Evolutionary conservation across 139 green algal species (phyloP).

Genomic region (Yamagishiella unicocca): DNA sequence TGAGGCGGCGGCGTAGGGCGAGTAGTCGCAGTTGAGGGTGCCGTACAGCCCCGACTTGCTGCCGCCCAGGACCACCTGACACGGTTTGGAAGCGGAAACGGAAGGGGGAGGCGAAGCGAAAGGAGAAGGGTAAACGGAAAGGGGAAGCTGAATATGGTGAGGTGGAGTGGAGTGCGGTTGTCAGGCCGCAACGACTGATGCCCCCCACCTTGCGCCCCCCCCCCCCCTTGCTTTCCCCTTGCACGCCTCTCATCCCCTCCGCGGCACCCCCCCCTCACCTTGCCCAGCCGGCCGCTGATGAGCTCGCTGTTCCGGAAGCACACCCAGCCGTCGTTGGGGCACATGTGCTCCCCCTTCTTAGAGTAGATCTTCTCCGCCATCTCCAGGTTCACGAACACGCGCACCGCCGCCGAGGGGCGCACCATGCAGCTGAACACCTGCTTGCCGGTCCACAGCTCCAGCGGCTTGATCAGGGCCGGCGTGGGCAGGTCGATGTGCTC

Average conservation of each 20-base stretch:
- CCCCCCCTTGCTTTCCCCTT: background rate
- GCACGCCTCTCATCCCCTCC: background rate
- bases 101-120: too few relatives aligned
- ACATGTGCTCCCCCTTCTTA: slow-evolving; percentile 87
- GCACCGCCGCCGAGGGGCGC: slow-evolving; percentile 66
- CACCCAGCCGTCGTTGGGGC: slow-evolving; percentile 92
- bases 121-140: background rate
- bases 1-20: slow-evolving; percentile 59
- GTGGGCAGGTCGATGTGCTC: slow-evolving; percentile 59
- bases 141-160: too few relatives aligned
- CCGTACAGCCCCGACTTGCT: slow-evolving; percentile 94
- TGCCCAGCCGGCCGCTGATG: slow-evolving; percentile 93
- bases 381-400: slow-evolving; percentile 92
- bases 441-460: slow-evolving; percentile 99
- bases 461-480: slow-evolving; percentile 81
- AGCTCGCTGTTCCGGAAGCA: slow-evolving; percentile 93
- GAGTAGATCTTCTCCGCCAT: slow-evolving; percentile 91
- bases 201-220: background rate
- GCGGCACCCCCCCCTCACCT: slow-evolving; percentile 61
- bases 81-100: background rate
- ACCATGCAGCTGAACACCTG: slow-evolving; percentile 94
- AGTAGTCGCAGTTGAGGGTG: slow-evolving; percentile 83
- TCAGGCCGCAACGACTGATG: too few relatives aligned
- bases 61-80: slow-evolving; percentile 87
- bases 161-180: too few relatives aligned